phyloP scores from a whole-genome alignment of 2,329 filamentous ascomycete species.

The Chrysosporium keratinophilum region DNA sequence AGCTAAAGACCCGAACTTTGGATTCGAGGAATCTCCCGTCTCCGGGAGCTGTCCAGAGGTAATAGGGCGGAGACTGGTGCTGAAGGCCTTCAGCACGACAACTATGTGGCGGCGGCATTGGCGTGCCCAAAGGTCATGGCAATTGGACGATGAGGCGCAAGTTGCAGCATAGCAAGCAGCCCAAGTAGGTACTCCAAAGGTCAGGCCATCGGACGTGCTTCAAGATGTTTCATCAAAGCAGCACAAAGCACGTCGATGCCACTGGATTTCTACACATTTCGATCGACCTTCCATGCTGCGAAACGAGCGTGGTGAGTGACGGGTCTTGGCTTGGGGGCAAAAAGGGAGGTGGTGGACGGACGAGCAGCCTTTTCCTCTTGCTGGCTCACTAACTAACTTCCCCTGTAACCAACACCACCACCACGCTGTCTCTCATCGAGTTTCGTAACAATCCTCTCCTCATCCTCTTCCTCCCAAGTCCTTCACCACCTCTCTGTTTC shows the following conservation, averaged over 20 bases:
- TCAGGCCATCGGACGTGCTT: background rate
- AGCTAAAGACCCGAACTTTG: too few species aligned
- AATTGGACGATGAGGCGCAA: background rate
- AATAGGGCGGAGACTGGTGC: too few species aligned
- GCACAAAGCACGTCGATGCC: background rate
- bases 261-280: background rate
- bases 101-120: background rate
- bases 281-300: background rate
- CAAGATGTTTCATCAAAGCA: background rate
- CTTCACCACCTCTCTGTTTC: background rate
- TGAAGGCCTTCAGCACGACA: too few species aligned
- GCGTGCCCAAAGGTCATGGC: conserved; percentile 1
- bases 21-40: too few species aligned
- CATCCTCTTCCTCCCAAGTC: conserved; percentile 2
- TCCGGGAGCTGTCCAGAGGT: too few species aligned
- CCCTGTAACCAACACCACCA: conserved; percentile 4
- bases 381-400: conserved; percentile 2
- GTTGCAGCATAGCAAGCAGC: background rate
- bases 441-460: conserved; percentile 3
- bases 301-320: background rate
- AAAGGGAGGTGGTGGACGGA: background rate
- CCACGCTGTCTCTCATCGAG: background rate
- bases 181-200: background rate
- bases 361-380: conserved; percentile 1
- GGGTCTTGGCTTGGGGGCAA: conserved; percentile 10